Evolutionary conservation across 176 grass and related monocot genomes (phyloP).

Genomic region (Musa schizocarpa): DNA sequence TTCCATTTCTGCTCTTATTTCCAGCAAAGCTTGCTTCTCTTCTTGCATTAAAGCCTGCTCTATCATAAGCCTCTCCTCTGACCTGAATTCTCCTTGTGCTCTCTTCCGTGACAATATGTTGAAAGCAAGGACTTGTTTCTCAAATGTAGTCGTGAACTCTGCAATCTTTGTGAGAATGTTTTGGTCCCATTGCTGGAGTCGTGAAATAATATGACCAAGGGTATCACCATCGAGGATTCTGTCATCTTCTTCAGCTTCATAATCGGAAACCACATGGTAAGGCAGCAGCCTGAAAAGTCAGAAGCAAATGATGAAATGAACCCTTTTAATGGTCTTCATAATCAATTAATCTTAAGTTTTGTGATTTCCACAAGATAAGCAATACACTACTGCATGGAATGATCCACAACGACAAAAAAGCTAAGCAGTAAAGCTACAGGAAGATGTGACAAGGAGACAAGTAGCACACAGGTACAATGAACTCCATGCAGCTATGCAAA

Average conservation of each 20-base stretch:
- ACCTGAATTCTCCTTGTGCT: constrained; percentile 72
- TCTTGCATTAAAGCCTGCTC: constrained; percentile 78
- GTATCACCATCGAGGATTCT: constrained; percentile 69
- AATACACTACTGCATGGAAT: not conserved
- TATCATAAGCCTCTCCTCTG: constrained; percentile 85
- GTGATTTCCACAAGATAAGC: not conserved
- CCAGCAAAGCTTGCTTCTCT: constrained; percentile 54
- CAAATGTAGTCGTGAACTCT: constrained; percentile 83
- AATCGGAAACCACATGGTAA: constrained; percentile 95
- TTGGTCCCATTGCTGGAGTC: constrained; percentile 96
- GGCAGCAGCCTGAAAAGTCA: constrained; percentile 58
- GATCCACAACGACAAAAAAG: not conserved
- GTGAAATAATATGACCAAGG: constrained; percentile 63
- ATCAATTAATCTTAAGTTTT: not conserved
- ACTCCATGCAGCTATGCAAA: too few species aligned
- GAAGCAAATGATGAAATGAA: not conserved
- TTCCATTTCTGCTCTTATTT: constrained; percentile 53
- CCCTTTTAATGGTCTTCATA: not conserved
- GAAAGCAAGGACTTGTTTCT: constrained; percentile 95
- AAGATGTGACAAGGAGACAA: not conserved
- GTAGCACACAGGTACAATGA: not conserved
- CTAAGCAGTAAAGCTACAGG: not conserved
- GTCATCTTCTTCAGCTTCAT: constrained; percentile 98
- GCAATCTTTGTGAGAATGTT: constrained; percentile 94
- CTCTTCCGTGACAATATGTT: constrained; percentile 94